Evolutionary conservation across 768 basidiomycete genomes (phyloP).

Genomic region (Leccinum subtestaceum): DNA sequence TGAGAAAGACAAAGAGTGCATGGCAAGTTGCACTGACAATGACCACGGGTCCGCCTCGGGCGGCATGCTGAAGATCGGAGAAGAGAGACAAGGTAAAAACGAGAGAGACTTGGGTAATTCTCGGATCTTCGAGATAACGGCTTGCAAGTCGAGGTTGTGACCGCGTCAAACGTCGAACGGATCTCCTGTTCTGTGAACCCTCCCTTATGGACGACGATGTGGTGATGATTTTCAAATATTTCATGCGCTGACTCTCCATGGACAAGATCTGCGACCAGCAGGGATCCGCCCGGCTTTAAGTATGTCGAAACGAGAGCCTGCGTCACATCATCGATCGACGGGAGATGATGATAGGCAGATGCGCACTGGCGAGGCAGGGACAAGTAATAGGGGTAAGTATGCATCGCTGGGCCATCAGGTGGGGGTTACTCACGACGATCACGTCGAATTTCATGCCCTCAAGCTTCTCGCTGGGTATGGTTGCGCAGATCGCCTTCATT

Average conservation of each 20-base stretch:
- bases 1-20: no score
- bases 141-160: no score
- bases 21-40: no score
- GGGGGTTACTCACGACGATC: constrained; percentile 52
- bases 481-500: constrained; percentile 57
- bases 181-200: constrained; percentile 55
- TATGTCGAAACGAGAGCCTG: constrained; percentile 45
- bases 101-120: no score
- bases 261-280: constrained; percentile 58
- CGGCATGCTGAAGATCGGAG: no score
- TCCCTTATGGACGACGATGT: constrained; percentile 51
- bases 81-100: no score
- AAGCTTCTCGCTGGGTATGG: constrained; percentile 45
- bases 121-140: no score
- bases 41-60: no score
- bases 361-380: constrained; percentile 46
- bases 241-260: constrained; percentile 25
- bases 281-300: constrained; percentile 58
- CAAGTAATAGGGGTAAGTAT: not conserved
- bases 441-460: constrained; percentile 62
- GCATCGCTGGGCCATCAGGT: not conserved
- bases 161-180: constrained; percentile 42
- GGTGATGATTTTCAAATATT: constrained; percentile 34
- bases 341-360: constrained; percentile 62
- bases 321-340: constrained; percentile 49